Conservation (phyloP, 2,329 filamentous ascomycete species). For the Aspergillus udagawae region DNA sequence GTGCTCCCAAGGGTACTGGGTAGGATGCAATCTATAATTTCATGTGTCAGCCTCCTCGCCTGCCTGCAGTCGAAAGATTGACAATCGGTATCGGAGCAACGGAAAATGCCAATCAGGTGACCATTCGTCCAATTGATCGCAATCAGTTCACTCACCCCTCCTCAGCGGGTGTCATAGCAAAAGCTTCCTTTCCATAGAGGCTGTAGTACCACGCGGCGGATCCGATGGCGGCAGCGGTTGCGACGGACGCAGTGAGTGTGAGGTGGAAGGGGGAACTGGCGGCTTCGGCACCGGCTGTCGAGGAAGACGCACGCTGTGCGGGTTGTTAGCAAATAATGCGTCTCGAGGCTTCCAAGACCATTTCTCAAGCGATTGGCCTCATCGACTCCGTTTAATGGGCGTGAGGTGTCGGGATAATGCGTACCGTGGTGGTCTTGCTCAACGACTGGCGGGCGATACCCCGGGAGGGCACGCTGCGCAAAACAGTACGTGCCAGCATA, state of each 20-base stretch:
- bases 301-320: constrained; percentile 64
- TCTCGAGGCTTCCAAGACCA: constrained; percentile 24
- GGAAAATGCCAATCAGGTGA: constrained; percentile 13
- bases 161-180: constrained; percentile 89
- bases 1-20: constrained; percentile 95
- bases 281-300: constrained; percentile 63
- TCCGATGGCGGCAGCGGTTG: constrained; percentile 80
- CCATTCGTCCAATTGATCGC: constrained; percentile 9
- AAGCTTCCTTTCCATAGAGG: constrained; percentile 81
- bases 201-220: constrained; percentile 97
- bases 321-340: constrained; percentile 29
- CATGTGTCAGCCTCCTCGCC: constrained; percentile 21
- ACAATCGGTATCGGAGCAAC: constrained; percentile 21
- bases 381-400: constrained; percentile 27
- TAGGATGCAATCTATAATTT: constrained; percentile 73
- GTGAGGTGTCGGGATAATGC: constrained; percentile 43
- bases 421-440: constrained; percentile 71
- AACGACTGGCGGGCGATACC: constrained; percentile 71
- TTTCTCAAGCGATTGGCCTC: constrained; percentile 26
- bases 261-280: constrained; percentile 73
- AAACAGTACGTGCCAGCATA: constrained; percentile 91
- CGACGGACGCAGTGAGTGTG: constrained; percentile 81
- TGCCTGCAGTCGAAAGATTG: constrained; percentile 18
- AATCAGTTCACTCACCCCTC: constrained; percentile 75
- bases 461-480: constrained; percentile 84